Base-by-base conservation (phyloP, 805 yeast genomes). In the Kazachstania martiniae region DNA sequence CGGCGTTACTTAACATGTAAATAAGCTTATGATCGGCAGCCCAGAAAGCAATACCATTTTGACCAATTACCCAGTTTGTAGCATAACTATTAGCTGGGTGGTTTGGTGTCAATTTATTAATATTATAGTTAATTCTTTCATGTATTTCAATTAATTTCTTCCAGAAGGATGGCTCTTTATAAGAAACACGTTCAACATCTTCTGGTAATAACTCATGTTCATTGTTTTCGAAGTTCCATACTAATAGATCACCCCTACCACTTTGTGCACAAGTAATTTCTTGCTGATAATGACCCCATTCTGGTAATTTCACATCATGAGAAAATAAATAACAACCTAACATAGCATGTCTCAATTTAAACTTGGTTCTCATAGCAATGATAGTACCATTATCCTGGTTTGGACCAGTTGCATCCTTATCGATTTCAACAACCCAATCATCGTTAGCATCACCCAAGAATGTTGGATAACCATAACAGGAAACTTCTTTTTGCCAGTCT, bases 11-110 rank as follows among this genome's bases (percentile, higher is more conserved):
- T 18, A 82, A 47, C 38, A 82, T 62, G 51, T 82, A 82, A 25
- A 82, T 67, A 51, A 77, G 81, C 38, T 63, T 69, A 42, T 67
- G 60, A 33, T 63, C 62, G 9, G 37, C 35, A 21, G 36, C 37
- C 91, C 91, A 82, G 61, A 81, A 82, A 53, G 77, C 77, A 49
- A 82, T 80, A 59, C 94, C 94, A 60, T 91, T 72, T 34, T 63
- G 47, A 41, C 82, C 61, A 13, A 75, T 57, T 37, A 91, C 87
- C 94, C 94, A 82, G 16, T 75, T 66, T 34, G 60, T 60, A 33
- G 94, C 91, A 34, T 63, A 49, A 12, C 87, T 77, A 59, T 80
- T 81, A 66, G 72, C 82, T 41, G 62, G 60, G 51, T 82, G 91
- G 45, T 74, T 71, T 23, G 70, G 68, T 8, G 22, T 19, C 51